phyloP scores from a whole-genome alignment of 106 monocot species.

The Ottelia alismoides region DNA sequence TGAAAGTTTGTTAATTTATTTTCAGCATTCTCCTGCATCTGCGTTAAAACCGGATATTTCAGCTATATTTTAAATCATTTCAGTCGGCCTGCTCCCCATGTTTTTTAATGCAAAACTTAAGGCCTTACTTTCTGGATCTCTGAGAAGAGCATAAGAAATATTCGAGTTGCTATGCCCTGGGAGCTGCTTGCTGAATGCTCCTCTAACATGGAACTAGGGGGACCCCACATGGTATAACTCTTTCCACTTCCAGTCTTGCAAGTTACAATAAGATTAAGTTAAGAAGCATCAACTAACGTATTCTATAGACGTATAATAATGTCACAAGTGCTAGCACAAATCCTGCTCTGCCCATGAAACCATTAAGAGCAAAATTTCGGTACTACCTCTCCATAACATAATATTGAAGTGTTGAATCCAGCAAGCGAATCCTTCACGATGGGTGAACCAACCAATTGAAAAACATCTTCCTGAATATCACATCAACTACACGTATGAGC shows the following conservation, averaged over 20 bases:
- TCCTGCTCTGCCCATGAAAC: too few relatives aligned
- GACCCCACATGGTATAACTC: slow-evolving; percentile 97
- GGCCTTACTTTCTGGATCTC: slow-evolving; percentile 56
- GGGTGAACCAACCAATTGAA: slow-evolving; percentile 60
- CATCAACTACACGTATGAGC: not conserved
- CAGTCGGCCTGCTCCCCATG: not conserved
- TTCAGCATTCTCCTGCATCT: slow-evolving; percentile 35
- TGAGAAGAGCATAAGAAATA: slow-evolving; percentile 71
- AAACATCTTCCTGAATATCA: slow-evolving; percentile 72
- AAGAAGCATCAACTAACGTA: not conserved
- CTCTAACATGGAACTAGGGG: slow-evolving; percentile 72
- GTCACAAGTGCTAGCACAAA: too few relatives aligned
- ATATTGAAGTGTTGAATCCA: slow-evolving; percentile 77
- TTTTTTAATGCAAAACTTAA: not conserved
- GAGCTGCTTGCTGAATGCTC: slow-evolving; percentile 16
- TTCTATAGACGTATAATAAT: too few relatives aligned
- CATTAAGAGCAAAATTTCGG: too few relatives aligned
- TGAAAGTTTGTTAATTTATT: slow-evolving; percentile 50
- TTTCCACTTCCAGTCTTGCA: slow-evolving; percentile 84
- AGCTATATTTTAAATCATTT: not conserved
- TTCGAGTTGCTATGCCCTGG: slow-evolving; percentile 75
- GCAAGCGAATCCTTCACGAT: slow-evolving; percentile 49
- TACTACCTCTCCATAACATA: slow-evolving; percentile 90
- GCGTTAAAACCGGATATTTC: slow-evolving; percentile 5
- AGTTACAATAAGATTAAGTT: not conserved